phyloP scores from a whole-genome alignment of 2,329 filamentous ascomycete genomes.

The Sclerotinia spermophila region DNA sequence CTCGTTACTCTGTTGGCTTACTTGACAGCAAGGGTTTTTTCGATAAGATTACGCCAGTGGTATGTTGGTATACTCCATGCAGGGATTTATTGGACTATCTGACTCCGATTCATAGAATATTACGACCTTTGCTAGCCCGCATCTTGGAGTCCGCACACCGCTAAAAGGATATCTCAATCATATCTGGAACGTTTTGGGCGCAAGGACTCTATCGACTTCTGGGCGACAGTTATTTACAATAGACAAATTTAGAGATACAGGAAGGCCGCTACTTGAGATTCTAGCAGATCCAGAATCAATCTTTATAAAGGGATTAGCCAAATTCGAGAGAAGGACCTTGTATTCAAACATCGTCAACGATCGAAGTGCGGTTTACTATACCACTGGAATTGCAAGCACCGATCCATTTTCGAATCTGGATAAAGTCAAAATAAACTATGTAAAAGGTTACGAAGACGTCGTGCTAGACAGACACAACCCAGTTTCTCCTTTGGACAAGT shows the following conservation, averaged over 20 bases:
- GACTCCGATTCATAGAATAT: conserved; percentile 61
- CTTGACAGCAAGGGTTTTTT: conserved; percentile 78
- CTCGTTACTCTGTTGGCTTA: conserved; percentile 81
- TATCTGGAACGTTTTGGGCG: conserved; percentile 80
- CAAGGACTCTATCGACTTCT: conserved; percentile 75
- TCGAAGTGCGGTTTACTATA: conserved; percentile 76
- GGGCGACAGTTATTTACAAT: conserved; percentile 85
- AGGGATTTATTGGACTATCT: neutral
- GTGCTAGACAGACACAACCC: conserved; percentile 68
- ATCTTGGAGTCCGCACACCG: conserved; percentile 72
- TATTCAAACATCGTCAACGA: conserved; percentile 91
- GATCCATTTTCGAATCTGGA: conserved; percentile 73
- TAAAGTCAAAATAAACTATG: conserved; percentile 66
- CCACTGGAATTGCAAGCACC: conserved; percentile 69
- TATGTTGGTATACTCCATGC: conserved; percentile 38
- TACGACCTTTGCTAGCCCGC: conserved; percentile 84
- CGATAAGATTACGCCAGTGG: conserved; percentile 73
- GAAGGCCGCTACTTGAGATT: conserved; percentile 73
- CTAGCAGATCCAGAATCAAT: conserved; percentile 80
- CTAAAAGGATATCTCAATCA: conserved; percentile 61
- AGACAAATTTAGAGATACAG: conserved; percentile 79
- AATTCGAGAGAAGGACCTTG: conserved; percentile 71
- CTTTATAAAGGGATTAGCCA: conserved; percentile 74
- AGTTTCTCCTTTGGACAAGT: conserved; percentile 46
- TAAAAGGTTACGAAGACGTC: conserved; percentile 69